A percentile compares a stretch with the other conserved stretches of the same genome.
phyloP scores from a whole-genome alignment of 768 basidiomycete genomes.

The Hericium rajendrae region DNA sequence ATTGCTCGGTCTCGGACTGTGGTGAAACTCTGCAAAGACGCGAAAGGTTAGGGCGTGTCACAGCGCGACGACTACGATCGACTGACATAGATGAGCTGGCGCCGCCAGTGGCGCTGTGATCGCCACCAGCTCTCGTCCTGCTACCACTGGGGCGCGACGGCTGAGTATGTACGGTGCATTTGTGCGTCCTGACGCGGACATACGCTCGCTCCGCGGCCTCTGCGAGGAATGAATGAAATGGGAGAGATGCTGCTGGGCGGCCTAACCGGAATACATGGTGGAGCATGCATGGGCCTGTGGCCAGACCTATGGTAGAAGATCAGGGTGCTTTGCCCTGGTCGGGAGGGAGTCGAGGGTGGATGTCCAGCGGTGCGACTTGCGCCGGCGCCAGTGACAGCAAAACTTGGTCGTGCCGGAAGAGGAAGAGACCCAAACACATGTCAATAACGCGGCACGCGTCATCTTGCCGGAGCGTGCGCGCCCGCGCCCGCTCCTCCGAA shows the following conservation, averaged over 20 bases:
- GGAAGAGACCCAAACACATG: neutral
- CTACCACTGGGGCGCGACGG: too few relatives aligned
- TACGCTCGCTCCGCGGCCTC: constrained; percentile 44
- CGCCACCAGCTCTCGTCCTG: too few relatives aligned
- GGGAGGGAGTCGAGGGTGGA: neutral
- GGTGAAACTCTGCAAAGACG: too few relatives aligned
- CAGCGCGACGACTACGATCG: too few relatives aligned
- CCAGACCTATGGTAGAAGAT: neutral
- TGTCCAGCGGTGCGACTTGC: too few relatives aligned
- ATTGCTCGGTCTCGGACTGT: too few relatives aligned
- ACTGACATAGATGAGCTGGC: too few relatives aligned
- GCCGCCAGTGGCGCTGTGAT: too few relatives aligned
- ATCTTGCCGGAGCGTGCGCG: neutral
- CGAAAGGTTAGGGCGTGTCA: too few relatives aligned
- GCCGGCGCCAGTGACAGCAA: neutral
- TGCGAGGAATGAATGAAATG: constrained; percentile 34
- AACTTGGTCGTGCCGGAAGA: neutral
- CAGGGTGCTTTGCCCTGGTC: neutral
- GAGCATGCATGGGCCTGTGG: constrained; percentile 28
- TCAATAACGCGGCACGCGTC: neutral
- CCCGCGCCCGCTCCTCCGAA: neutral
- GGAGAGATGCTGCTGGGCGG: constrained; percentile 7
- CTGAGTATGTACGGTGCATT: too few relatives aligned
- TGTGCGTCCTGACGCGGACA: constrained; percentile 16
- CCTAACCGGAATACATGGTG: constrained; percentile 26